phyloP scores from a whole-genome alignment of 2,329 filamentous ascomycete genomes.

The Colletotrichum gloeosporioides region DNA sequence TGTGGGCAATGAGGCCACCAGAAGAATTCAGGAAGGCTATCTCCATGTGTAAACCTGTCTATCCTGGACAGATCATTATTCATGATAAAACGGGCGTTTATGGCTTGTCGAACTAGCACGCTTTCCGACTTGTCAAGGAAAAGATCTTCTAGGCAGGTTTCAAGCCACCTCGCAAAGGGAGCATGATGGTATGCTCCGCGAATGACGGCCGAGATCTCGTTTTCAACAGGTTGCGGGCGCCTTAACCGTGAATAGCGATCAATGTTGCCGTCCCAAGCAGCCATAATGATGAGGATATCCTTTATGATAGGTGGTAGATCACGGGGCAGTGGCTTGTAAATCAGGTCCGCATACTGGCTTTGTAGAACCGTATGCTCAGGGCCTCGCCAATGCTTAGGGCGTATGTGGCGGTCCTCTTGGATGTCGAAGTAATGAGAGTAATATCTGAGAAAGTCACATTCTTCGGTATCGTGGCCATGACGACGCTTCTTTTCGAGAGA shows the following conservation, averaged over 20 bases:
- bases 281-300: constrained; percentile 38
- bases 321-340: constrained; percentile 34
- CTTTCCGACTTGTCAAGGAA: not conserved
- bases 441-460: not conserved
- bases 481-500: not conserved
- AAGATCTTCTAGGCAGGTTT: not conserved
- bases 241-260: constrained; percentile 41
- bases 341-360: constrained; percentile 22
- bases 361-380: not conserved
- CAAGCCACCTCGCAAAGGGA: constrained; percentile 37
- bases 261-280: constrained; percentile 41
- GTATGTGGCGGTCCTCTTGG: not conserved
- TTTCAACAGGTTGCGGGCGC: constrained; percentile 27
- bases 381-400: not conserved
- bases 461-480: not conserved
- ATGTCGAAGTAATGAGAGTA: not conserved
- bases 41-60: not conserved
- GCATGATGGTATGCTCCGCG: constrained; percentile 42
- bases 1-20: not conserved
- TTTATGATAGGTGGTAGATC: constrained; percentile 42
- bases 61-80: constrained; percentile 30
- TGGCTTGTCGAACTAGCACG: constrained; percentile 19
- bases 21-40: not conserved
- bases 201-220: constrained; percentile 32
- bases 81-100: constrained; percentile 34